Conservation (phyloP, 2,329 filamentous ascomycete species). For the Aspergillus ochraceoroseus region DNA sequence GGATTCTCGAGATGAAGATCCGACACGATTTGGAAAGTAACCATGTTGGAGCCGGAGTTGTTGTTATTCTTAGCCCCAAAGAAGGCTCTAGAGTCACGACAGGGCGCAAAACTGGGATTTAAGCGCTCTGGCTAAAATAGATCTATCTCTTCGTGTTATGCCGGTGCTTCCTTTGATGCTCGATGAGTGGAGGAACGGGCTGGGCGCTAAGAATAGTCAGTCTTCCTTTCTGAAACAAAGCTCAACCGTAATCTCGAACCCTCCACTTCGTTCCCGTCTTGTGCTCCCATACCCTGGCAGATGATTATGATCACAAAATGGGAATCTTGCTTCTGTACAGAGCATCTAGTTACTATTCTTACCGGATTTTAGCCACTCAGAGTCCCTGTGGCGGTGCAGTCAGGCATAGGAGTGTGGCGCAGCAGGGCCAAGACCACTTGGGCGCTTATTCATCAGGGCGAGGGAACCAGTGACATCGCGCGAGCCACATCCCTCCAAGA, state of each 20-base stretch:
- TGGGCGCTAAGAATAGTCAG: too few species aligned
- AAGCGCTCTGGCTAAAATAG: constrained; percentile 11
- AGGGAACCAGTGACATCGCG: constrained; percentile 5
- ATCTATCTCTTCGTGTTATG: constrained; percentile 9
- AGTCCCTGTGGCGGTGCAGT: constrained; percentile 25
- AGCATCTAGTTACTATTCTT: constrained; percentile 15
- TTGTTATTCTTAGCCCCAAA: background rate
- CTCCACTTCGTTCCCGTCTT: background rate
- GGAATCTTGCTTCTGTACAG: too few species aligned
- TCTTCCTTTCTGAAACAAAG: background rate
- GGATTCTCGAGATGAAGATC: constrained; percentile 55
- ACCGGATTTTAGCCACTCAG: constrained; percentile 11
- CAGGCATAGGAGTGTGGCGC: constrained; percentile 23
- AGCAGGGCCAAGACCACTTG: constrained; percentile 13
- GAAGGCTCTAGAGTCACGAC: too few species aligned
- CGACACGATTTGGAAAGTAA: constrained; percentile 48
- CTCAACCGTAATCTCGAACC: background rate
- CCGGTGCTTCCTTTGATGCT: too few species aligned
- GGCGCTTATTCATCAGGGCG: constrained; percentile 15
- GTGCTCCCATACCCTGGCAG: too few species aligned
- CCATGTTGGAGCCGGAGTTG: too few species aligned
- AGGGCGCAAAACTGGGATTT: too few species aligned
- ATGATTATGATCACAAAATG: too few species aligned
- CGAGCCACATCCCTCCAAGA: constrained; percentile 5
- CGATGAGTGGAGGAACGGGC: too few species aligned